Evolutionary conservation across 1,284 basidiomycete genomes (phyloP), one percentile per base, ranked within the genome.

Genomic region (Coniferiporia weirii): DNA sequence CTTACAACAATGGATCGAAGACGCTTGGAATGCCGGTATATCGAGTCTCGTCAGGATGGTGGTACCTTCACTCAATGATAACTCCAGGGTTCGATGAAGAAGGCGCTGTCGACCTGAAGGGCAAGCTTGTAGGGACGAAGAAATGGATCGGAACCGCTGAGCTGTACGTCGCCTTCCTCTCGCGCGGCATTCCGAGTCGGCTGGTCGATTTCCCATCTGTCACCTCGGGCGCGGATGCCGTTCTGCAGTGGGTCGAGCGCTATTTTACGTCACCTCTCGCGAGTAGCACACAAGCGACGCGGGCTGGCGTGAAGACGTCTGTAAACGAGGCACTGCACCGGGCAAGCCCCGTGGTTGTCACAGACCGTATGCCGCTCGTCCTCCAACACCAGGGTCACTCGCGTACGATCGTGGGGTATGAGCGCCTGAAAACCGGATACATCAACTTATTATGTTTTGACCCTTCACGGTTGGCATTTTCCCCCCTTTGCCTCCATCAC

Each of bases 371-470:
- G 79, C 93, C 93, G 3, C 67, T 95, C 17, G 84, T 95, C 43
- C 74, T 95, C 48, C 84, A 95, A 75, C 85, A 91, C 65, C 69
- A 79, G 3, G 91, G 92, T 0, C 93, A 95, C 72, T 95, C 93
- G 13, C 74, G 89, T n/a, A 87, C 86, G 1, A 83, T 95, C 13
- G 78, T 95, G 1, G 93, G 93, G 1, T 93, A 88, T 65, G 91
- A 95, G 68, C 71, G 84, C 43, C 76, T 73, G 34, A 79, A 77
- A 63, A 75, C 75, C 19, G 86, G 84, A 5, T 72, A 75, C 12
- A 75, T 81, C 44, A 85, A 83, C 64, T 75, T 95, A 1, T 74
- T 95, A 9, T 74, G 82, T 8, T 91, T 93, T 63, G 91, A 95
- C 73, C 90, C 92, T 10, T 82, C 83, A n/a, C 76, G 69, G 91